These are phyloP conservation scores for Heliamphora ciliata DNA, from an alignment of 179 eudicot species.

Conservation along the genomic window DNA sequence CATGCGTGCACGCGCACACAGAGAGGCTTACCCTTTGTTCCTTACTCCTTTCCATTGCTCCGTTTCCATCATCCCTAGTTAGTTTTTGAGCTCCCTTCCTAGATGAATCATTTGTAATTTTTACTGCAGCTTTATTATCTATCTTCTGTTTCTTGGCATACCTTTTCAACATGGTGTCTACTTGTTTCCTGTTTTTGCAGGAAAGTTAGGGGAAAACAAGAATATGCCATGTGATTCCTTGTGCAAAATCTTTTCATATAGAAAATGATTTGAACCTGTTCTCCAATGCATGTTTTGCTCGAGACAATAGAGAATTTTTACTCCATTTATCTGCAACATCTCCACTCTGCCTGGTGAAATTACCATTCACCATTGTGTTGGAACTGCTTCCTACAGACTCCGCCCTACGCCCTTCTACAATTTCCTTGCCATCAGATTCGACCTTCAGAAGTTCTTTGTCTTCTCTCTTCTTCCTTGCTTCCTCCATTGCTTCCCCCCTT, in stretches of 20 bases:
- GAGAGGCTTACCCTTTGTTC: conserved; percentile 45
- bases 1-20: conserved; percentile 13
- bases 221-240: background rate
- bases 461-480: conserved; percentile 79
- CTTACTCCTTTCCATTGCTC: conserved; percentile 46
- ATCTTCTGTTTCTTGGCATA: conserved; percentile 41
- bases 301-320: conserved; percentile 22
- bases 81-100: conserved; percentile 28
- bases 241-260: background rate
- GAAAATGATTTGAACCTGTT: conserved; percentile 43
- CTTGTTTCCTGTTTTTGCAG: conserved; percentile 34
- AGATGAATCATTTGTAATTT: conserved; percentile 19
- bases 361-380: conserved; percentile 19
- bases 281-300: conserved; percentile 27
- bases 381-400: conserved; percentile 29
- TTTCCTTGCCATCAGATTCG: conserved; percentile 39
- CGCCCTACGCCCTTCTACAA: conserved; percentile 21
- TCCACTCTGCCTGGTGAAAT: conserved; percentile 41
- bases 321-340: conserved; percentile 25
- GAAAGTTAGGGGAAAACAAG: conserved; percentile 8
- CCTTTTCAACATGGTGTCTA: conserved; percentile 29
- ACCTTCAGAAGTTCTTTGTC: conserved; percentile 63
- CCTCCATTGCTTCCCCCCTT: conserved; percentile 80
- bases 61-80: conserved; percentile 32
- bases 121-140: conserved; percentile 18